phyloP scores from a whole-genome alignment of 345 rosid genomes.

The Camelina sativa region DNA sequence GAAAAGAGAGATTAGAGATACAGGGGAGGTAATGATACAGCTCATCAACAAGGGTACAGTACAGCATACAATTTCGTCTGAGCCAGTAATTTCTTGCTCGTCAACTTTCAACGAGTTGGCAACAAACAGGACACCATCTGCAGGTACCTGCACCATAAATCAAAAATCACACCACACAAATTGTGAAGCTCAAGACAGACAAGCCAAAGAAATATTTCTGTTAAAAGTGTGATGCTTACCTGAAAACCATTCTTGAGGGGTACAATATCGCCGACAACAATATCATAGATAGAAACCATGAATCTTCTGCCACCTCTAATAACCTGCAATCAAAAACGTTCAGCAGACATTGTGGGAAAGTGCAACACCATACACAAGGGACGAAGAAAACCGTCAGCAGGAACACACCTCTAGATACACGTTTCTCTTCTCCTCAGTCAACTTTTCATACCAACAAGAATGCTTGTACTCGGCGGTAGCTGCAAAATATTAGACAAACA shows the following conservation, averaged over 20 bases:
- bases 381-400: not conserved
- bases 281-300: conserved; percentile 65
- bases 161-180: not conserved
- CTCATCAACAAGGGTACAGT: conserved; percentile 8
- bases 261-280: conserved; percentile 87
- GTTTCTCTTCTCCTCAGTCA: conserved; percentile 76
- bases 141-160: conserved; percentile 65
- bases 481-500: conserved; percentile 30
- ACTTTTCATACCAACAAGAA: conserved; percentile 74
- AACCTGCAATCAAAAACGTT: conserved; percentile 52
- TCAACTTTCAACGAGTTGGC: conserved; percentile 82
- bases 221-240: conserved; percentile 49
- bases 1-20: conserved; percentile 39
- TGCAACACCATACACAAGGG: conserved; percentile 1
- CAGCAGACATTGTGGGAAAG: not conserved
- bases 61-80: conserved; percentile 52
- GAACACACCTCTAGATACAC: conserved; percentile 67
- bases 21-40: conserved; percentile 14
- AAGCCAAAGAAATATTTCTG: not conserved
- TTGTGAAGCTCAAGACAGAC: not conserved
- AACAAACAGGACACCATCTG: conserved; percentile 74
- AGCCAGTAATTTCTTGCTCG: conserved; percentile 89
- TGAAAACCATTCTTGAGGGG: conserved; percentile 86
- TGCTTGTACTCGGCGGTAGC: conserved; percentile 81
- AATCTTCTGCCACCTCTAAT: conserved; percentile 67